Base-by-base conservation (phyloP, 1,284 basidiomycete species). In the Malassezia brasiliensis region DNA sequence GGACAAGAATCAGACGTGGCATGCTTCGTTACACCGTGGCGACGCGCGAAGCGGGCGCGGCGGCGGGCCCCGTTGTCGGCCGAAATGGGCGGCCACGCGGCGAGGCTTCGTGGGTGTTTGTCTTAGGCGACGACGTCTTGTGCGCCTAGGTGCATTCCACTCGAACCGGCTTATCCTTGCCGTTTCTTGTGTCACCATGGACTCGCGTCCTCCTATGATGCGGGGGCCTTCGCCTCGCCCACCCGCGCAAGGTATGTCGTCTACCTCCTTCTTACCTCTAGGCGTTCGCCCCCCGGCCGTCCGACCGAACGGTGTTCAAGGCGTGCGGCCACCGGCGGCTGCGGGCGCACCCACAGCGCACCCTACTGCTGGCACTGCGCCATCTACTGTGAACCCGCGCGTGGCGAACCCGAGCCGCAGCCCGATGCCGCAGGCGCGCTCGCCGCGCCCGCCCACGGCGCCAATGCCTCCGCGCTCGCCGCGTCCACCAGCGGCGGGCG, bases 1-100 rank as follows among this genome's bases (percentile, higher is more conserved):
- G 68, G 28, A 67, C 64, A 15, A 74, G 56, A 36, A 73, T 64
- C 36, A 74, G 64, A 32, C 68, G 59, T 9, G 72, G 72, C 45
- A 47, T 47, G 17, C 38, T 40, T 28, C 10, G 8, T 40, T 9
- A 19, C 3, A 38, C 22, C 22, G 38, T 15, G 34, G 7, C 10
- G 15, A 14, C 25, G 25, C 25, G 25, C 25, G 7, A 28, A 28
- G 25, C 7, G 25, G 25, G 25, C 25, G 25, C 25, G 25, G 25
- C 25, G 25, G 7, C 25, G 25, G 3, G 20, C 31, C 20, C 45
- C 45, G 45, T 7, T n/a, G 17, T 34, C 45, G 30, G n/a, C 17
- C 20, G n/a, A 17, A 14, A 22, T 4, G 30, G 15, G 39, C 37
- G 14, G 17, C 28, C 20, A 28, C 20, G 31, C 12, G 45, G 30